Evolutionary conservation across 2,329 filamentous ascomycete genomes (phyloP).

Genomic region (Talaromyces marneffei): DNA sequence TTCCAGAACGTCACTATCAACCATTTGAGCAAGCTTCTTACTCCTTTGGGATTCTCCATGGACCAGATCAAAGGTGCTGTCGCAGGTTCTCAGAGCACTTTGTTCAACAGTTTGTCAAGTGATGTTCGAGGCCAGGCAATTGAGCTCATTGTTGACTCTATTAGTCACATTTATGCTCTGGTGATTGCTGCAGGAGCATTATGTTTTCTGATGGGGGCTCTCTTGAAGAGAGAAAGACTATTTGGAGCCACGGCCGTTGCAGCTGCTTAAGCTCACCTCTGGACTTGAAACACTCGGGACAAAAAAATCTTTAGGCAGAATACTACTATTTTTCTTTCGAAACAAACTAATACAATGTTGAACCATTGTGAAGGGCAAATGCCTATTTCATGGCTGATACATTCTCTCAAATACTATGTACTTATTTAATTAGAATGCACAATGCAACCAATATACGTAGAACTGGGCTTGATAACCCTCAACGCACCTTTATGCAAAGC

Average conservation of each 20-base stretch:
- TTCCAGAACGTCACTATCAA: neutral
- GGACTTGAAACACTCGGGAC: neutral
- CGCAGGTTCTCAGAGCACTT: neutral
- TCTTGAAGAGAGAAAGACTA: neutral
- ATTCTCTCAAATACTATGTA: neutral
- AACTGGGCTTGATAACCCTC: no score
- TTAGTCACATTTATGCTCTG: neutral
- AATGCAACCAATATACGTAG: neutral
- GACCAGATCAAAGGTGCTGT: conserved; percentile 1
- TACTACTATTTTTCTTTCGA: neutral
- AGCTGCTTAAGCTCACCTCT: neutral
- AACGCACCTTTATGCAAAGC: no score
- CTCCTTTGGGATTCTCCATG: neutral
- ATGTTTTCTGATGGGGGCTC: neutral
- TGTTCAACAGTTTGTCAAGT: neutral
- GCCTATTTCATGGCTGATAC: neutral
- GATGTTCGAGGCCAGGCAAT: neutral
- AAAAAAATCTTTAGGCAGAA: neutral
- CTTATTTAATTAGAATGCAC: neutral
- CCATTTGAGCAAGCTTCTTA: neutral
- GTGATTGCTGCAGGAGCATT: neutral
- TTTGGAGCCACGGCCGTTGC: neutral
- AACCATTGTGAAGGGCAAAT: neutral
- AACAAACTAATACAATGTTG: neutral
- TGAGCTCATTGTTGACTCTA: neutral